These are phyloP conservation scores for Tephrocybe rancida DNA, from an alignment of 768 basidiomycete species.

Conservation along the genomic window DNA sequence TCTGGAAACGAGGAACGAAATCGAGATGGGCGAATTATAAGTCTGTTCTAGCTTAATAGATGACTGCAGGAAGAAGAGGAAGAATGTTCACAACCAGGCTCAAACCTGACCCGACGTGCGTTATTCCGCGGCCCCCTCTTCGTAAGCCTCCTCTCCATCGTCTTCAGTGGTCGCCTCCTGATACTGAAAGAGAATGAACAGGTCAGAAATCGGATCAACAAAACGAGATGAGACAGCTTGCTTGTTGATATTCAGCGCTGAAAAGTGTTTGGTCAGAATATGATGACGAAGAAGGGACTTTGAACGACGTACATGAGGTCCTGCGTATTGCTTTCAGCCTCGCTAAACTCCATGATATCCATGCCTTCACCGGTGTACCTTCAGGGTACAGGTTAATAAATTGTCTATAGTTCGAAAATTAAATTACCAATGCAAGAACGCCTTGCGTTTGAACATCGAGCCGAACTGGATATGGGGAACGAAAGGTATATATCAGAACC, in stretches of 20 bases:
- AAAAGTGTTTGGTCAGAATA: neutral
- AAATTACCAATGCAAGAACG: constrained; percentile 80
- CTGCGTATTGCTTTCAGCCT: constrained; percentile 81
- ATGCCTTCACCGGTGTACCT: constrained; percentile 89
- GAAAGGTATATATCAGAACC: constrained; percentile 3
- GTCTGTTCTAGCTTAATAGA: too few relatives aligned
- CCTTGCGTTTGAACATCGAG: constrained; percentile 80
- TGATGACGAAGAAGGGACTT: neutral
- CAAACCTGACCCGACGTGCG: neutral
- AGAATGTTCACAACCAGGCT: neutral
- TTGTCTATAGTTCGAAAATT: neutral
- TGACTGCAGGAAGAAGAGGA: neutral
- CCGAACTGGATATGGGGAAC: constrained; percentile 52
- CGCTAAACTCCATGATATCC: constrained; percentile 85
- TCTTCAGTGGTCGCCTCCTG: constrained; percentile 56
- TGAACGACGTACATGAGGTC: constrained; percentile 71
- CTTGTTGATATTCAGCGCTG: constrained; percentile 91
- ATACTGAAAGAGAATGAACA: constrained; percentile 39
- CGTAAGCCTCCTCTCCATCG: constrained; percentile 44
- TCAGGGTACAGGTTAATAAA: neutral
- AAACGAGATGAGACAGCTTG: constrained; percentile 26
- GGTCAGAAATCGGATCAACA: neutral
- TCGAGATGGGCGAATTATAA: too few relatives aligned
- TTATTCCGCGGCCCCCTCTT: constrained; percentile 23
- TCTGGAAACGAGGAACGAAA: too few relatives aligned